These are phyloP conservation scores for Pyrenopolyporus hunteri DNA, from an alignment of 495 filamentous ascomycete genomes.

Conservation along the genomic window DNA sequence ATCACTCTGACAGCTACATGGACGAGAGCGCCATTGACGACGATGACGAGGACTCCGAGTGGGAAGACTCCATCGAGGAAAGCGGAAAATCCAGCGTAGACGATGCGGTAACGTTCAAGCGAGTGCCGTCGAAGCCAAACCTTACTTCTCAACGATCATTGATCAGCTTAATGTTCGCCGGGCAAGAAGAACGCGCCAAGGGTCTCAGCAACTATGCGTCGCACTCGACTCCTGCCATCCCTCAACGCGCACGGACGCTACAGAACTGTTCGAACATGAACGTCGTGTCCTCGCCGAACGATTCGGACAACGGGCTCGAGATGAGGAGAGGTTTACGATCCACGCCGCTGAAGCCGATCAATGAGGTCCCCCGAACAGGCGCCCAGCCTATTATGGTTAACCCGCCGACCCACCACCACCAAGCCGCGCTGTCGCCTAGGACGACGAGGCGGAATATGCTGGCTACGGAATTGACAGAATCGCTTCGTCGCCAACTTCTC, in stretches of 20 bases:
- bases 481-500: slow-evolving; percentile 55
- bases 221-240: slow-evolving; percentile 80
- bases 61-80: slow-evolving; percentile 92
- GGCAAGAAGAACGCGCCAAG: slow-evolving; percentile 68
- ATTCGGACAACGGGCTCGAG: slow-evolving; percentile 68
- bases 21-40: slow-evolving; percentile 88
- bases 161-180: slow-evolving; percentile 86
- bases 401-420: slow-evolving; percentile 68
- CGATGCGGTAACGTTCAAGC: slow-evolving; percentile 79
- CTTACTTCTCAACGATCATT: slow-evolving; percentile 86
- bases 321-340: slow-evolving; percentile 61
- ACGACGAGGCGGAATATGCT: slow-evolving; percentile 98
- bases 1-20: slow-evolving; percentile 74
- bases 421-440: slow-evolving; percentile 77
- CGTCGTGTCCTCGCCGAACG: slow-evolving; percentile 72
- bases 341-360: slow-evolving; percentile 59
- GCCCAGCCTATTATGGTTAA: slow-evolving; percentile 84
- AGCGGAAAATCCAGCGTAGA: slow-evolving; percentile 81
- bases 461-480: slow-evolving; percentile 77
- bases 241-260: slow-evolving; percentile 72
- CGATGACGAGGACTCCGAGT: slow-evolving; percentile 84
- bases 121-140: slow-evolving; percentile 87
- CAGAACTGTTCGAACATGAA: slow-evolving; percentile 77
- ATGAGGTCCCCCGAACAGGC: slow-evolving; percentile 71
- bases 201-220: slow-evolving; percentile 70